These are phyloP conservation scores for Mortierella sp. DNA, from an alignment of 371 early-diverging fungal genomes.

Conservation along the genomic window DNA sequence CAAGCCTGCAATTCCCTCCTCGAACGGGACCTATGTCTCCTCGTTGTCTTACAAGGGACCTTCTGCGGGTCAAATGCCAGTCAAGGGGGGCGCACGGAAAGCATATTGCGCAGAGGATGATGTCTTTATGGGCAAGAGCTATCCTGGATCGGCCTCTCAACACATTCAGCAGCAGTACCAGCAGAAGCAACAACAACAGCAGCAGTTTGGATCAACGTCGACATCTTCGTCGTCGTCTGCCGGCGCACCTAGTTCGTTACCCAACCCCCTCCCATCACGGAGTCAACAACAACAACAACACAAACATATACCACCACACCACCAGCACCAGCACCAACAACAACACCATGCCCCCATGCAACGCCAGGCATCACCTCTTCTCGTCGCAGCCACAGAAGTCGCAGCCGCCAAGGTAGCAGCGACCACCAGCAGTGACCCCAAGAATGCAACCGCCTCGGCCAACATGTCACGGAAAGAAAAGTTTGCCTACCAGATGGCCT, in stretches of 20 bases:
- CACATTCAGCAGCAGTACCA: conserved; percentile 16
- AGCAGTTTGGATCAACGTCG: conserved; percentile 21
- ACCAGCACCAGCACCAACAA: conserved; percentile 15
- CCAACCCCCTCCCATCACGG: conserved; percentile 22
- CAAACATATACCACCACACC: conserved; percentile 15
- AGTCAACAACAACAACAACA: conserved; percentile 11
- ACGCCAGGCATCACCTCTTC: conserved; percentile 18
- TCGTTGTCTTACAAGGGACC: conserved; percentile 20
- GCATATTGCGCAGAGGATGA: conserved; percentile 28
- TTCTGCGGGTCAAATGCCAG: conserved; percentile 11
- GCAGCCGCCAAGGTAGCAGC: conserved; percentile 20
- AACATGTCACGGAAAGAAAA: conserved; percentile 48
- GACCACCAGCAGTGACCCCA: neutral
- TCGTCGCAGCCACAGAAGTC: conserved; percentile 11
- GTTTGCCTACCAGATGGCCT: conserved; percentile 45
- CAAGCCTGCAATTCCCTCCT: conserved; percentile 32
- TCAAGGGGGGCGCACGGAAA: conserved; percentile 6
- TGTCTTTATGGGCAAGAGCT: conserved; percentile 11
- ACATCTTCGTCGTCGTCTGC: conserved; percentile 38
- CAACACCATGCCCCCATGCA: conserved; percentile 20
- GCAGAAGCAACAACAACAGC: conserved; percentile 29
- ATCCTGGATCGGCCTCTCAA: conserved; percentile 14
- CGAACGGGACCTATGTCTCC: conserved; percentile 1
- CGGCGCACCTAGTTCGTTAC: conserved; percentile 22
- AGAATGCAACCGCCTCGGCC: conserved; percentile 1